A percentile compares a stretch with the other conserved stretches of the same genome.
These are phyloP conservation scores for Trichosporon ovoides DNA, from an alignment of 1,284 basidiomycete species.

Conservation along the genomic window DNA sequence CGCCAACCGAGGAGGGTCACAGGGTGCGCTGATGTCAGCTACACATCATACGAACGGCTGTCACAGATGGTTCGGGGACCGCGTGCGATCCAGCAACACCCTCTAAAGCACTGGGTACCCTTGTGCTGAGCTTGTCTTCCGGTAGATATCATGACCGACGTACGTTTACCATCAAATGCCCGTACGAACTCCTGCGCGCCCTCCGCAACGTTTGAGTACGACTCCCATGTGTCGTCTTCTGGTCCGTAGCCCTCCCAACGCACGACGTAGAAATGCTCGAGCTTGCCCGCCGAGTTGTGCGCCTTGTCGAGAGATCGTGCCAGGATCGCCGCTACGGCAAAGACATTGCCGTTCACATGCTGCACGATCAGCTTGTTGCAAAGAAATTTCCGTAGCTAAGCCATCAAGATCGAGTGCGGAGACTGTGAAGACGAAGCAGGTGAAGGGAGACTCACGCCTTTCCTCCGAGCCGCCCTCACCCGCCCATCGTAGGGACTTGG, in stretches of 20 bases:
- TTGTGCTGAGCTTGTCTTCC: too few relatives aligned
- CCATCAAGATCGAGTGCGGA: too few relatives aligned
- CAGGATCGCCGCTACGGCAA: slow-evolving; percentile 23
- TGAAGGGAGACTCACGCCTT: too few relatives aligned
- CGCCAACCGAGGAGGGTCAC: slow-evolving; percentile 22
- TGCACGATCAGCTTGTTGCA: neutral
- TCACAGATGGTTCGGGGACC: too few relatives aligned
- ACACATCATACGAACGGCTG: neutral
- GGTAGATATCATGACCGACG: slow-evolving; percentile 10
- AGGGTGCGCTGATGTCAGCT: slow-evolving; percentile 19
- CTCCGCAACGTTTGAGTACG: slow-evolving; percentile 49
- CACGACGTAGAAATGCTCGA: slow-evolving; percentile 53
- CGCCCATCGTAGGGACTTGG: too few relatives aligned
- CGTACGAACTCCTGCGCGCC: slow-evolving; percentile 52
- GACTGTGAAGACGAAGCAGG: too few relatives aligned
- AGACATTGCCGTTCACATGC: slow-evolving; percentile 6
- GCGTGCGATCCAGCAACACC: too few relatives aligned
- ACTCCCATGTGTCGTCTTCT: slow-evolving; percentile 61
- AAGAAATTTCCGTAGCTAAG: too few relatives aligned
- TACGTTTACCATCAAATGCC: slow-evolving; percentile 41
- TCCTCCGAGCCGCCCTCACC: too few relatives aligned
- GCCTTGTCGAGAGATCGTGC: slow-evolving; percentile 24
- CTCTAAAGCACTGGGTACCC: too few relatives aligned
- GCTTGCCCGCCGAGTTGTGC: slow-evolving; percentile 6
- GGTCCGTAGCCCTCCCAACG: slow-evolving; percentile 60